Conservation (phyloP, 805 yeast genomes). For the Saccharomycopsis selenospora region DNA sequence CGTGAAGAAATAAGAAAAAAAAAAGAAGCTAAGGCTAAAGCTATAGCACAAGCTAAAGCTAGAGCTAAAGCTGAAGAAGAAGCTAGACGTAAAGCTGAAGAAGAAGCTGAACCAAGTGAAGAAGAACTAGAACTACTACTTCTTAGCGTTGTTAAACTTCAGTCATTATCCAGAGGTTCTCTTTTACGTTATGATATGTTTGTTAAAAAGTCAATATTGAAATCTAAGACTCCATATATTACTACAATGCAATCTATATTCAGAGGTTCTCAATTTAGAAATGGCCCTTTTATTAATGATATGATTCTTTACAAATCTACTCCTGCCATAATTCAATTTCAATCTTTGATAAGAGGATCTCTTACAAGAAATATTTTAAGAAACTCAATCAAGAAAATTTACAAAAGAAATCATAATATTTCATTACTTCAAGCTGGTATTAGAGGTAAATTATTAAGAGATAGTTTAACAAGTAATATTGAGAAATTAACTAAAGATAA, state of each 20-base stretch:
- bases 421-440: constrained; percentile 31
- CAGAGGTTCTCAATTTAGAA: constrained; percentile 26
- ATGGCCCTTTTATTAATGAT: constrained; percentile 8
- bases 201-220: constrained; percentile 54
- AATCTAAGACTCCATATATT: constrained; percentile 47
- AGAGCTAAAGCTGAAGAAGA: not conserved
- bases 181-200: constrained; percentile 55
- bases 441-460: constrained; percentile 36
- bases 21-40: not conserved
- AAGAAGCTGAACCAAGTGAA: constrained; percentile 12
- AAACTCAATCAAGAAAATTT: constrained; percentile 27
- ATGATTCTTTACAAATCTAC: constrained; percentile 1
- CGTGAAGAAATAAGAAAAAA: not conserved
- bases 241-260: constrained; percentile 37
- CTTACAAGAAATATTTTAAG: constrained; percentile 25
- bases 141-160: constrained; percentile 44
- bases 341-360: constrained; percentile 46
- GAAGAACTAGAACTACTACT: constrained; percentile 27
- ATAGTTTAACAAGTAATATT: constrained; percentile 18
- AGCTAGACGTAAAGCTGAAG: not conserved
- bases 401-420: constrained; percentile 23
- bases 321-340: constrained; percentile 29
- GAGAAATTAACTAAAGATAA: constrained; percentile 20
- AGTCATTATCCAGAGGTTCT: constrained; percentile 66
- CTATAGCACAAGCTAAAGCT: not conserved